Evolutionary conservation across 768 basidiomycete species (phyloP).

Genomic region (Chalciporus sphaerocephalus): DNA sequence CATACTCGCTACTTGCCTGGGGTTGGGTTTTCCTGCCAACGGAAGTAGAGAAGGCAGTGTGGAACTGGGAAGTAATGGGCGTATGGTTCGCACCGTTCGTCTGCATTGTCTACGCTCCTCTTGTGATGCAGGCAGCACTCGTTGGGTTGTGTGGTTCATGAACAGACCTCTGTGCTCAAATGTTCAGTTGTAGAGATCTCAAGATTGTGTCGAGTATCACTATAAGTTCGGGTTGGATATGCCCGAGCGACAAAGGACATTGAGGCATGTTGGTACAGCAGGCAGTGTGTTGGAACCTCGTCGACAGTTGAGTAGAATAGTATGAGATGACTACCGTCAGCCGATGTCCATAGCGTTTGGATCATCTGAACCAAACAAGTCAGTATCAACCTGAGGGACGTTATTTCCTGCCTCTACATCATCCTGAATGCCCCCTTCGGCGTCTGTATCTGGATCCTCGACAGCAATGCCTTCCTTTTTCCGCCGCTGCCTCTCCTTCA

Average conservation of each 20-base stretch:
- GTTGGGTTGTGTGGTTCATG: conserved; percentile 37
- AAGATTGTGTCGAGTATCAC: too few species aligned
- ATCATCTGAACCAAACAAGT: conserved; percentile 49
- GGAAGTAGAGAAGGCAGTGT: conserved; percentile 50
- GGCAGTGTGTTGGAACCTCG: neutral
- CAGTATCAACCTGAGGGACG: conserved; percentile 22
- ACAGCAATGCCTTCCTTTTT: conserved; percentile 59
- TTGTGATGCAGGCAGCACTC: conserved; percentile 67
- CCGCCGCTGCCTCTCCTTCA: conserved; percentile 70
- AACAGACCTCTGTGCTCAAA: neutral
- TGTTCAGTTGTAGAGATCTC: neutral
- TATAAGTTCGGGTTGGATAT: neutral
- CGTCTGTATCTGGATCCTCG: conserved; percentile 40
- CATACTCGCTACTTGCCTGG: conserved; percentile 48
- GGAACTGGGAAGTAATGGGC: conserved; percentile 75
- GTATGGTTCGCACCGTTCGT: conserved; percentile 83
- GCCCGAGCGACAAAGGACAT: neutral
- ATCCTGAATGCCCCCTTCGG: conserved; percentile 36
- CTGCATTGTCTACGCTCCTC: conserved; percentile 72
- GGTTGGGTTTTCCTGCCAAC: conserved; percentile 53
- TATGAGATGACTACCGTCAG: conserved; percentile 8
- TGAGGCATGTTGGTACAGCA: neutral
- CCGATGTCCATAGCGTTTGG: conserved; percentile 33
- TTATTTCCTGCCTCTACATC: conserved; percentile 30
- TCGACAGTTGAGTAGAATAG: neutral